Base-by-base conservation (phyloP, 2,329 filamentous ascomycete species). In the Fusarium transvaalense region DNA sequence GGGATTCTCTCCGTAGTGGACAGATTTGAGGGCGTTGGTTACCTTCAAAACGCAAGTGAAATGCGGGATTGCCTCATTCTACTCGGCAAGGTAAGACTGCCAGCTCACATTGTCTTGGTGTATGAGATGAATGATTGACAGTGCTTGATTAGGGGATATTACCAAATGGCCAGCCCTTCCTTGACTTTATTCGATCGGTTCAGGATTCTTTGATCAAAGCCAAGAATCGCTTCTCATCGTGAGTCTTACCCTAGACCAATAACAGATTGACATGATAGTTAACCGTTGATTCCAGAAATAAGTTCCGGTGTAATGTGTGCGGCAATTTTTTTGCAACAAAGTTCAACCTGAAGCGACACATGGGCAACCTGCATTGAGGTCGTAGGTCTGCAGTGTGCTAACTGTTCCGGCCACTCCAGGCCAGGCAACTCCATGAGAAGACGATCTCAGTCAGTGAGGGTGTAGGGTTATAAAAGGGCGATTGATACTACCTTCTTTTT, bases 61-160 rank as follows among this genome's bases (percentile, higher is more conserved):
- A 6, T 53, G 0, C 45, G 0, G 4, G 15, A 61, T 5, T 61
- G 61, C 5, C 17, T 61, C 1, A 2, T 54, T 0, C 9, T 41
- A 6, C 12, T 61, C 3, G 45, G 21, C 0, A 53, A 53, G 3
- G 58, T 41, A 14, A 2, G 19, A 1, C 1, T 2, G 15, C 10
- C 3, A 25, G 0, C 3, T 3, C 15, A 4, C 7, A 2, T 0
- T 14, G 4, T 10, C 9, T 1, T 2, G 0, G 4, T 5, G 3
- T 1, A 3, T 4, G 5, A 0, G 3, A 9, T 4, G 1, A 19
- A 9, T 4, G 1, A 19, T 8, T 38, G 1, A 59, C 14, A 4
- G 1, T 4, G 0, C 1, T 3, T 6, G 2, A 3, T 1, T 1
- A 61, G 58, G 38, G 14, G 1, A 21, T 45, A 2, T 14, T 61